Conservation (phyloP, 2,329 filamentous ascomycete genomes). For the Beauveria medogensis region DNA sequence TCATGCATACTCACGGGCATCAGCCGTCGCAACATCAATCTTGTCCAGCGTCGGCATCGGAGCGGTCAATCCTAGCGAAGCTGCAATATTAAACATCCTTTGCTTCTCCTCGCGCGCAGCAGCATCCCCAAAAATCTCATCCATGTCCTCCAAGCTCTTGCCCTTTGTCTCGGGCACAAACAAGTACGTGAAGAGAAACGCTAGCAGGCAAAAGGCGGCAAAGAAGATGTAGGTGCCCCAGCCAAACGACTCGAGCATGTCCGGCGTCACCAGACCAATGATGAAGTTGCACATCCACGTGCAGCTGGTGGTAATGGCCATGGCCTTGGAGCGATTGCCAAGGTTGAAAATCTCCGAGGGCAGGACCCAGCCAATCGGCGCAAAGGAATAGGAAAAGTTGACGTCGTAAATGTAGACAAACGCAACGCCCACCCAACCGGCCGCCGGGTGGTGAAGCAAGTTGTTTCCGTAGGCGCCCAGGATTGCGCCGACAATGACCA, state of each 20-base stretch:
- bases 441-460: slow-evolving; percentile 28
- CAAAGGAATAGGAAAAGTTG: slow-evolving; percentile 55
- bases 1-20: not conserved
- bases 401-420: slow-evolving; percentile 58
- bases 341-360: slow-evolving; percentile 55
- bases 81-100: slow-evolving; percentile 19
- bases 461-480: slow-evolving; percentile 36
- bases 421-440: slow-evolving; percentile 51
- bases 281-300: slow-evolving; percentile 31
- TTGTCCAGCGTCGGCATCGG: slow-evolving; percentile 16
- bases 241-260: slow-evolving; percentile 44
- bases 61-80: slow-evolving; percentile 19
- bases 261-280: slow-evolving; percentile 26
- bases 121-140: slow-evolving; percentile 34
- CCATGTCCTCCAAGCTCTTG: slow-evolving; percentile 49
- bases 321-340: slow-evolving; percentile 50
- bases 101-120: slow-evolving; percentile 28
- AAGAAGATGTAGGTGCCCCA: slow-evolving; percentile 55
- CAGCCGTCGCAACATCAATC: slow-evolving; percentile 1
- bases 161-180: slow-evolving; percentile 52
- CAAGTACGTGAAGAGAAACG: slow-evolving; percentile 42
- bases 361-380: slow-evolving; percentile 58
- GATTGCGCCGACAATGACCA: slow-evolving; percentile 42
- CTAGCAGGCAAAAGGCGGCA: slow-evolving; percentile 42
- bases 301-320: slow-evolving; percentile 47